A percentile compares a stretch with the other conserved stretches of the same genome.
Conservation (phyloP, 495 filamentous ascomycete genomes). For the Annulohypoxylon stygium region DNA sequence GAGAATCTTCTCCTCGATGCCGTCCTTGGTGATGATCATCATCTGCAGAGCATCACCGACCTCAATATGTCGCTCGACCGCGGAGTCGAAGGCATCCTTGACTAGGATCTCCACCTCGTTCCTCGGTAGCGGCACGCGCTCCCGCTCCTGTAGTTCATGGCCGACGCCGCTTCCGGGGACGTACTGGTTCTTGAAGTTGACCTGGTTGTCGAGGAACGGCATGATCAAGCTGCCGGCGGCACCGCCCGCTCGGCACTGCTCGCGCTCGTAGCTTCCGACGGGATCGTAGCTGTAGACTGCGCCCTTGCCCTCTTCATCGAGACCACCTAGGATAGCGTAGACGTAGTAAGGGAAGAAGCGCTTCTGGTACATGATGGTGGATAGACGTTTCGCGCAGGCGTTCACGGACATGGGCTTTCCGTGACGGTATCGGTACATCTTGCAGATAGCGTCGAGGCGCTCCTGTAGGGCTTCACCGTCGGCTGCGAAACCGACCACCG, state of each 20-base stretch:
- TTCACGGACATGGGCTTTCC: slow-evolving; percentile 92
- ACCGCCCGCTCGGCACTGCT: slow-evolving; percentile 94
- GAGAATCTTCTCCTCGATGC: slow-evolving; percentile 85
- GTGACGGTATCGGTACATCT: slow-evolving; percentile 97
- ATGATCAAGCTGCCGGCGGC: slow-evolving; percentile 98
- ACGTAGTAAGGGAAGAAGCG: slow-evolving; percentile 99
- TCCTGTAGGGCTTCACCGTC: slow-evolving; percentile 93
- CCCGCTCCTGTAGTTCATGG: slow-evolving; percentile 78
- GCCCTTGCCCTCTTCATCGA: slow-evolving; percentile 95
- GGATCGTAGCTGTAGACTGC: slow-evolving; percentile 98
- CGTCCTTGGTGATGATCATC: slow-evolving; percentile 88
- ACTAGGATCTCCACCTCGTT: slow-evolving; percentile 86
- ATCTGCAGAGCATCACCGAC: slow-evolving; percentile 97
- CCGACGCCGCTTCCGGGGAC: slow-evolving; percentile 88
- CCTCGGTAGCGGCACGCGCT: slow-evolving; percentile 73
- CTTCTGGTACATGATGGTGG: slow-evolving; percentile 94
- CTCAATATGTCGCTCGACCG: slow-evolving; percentile 98
- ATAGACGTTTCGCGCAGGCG: slow-evolving; percentile 91
- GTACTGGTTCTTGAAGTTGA: slow-evolving; percentile 99
- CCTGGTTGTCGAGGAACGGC: slow-evolving; percentile 99
- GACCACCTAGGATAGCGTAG: slow-evolving; percentile 88
- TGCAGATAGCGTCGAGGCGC: slow-evolving; percentile 88
- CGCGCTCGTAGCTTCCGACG: slow-evolving; percentile 94
- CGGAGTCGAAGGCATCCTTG: slow-evolving; percentile 96
- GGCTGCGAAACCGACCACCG: slow-evolving; percentile 94